Conservation (phyloP, 148 eudicot species). For the Arctostaphylos glauca region DNA sequence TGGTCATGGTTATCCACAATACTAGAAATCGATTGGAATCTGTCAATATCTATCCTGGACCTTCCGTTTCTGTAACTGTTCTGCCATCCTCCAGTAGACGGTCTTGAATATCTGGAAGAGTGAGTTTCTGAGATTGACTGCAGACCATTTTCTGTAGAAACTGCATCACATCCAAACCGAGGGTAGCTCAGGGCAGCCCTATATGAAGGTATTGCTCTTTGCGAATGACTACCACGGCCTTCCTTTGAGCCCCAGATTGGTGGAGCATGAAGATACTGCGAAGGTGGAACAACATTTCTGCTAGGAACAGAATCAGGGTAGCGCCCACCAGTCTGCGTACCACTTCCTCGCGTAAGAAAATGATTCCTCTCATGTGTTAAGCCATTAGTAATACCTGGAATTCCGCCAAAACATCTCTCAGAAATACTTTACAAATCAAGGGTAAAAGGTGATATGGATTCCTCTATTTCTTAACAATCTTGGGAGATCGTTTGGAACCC, state of each 20-base stretch:
- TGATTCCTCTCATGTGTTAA: conserved; percentile 20
- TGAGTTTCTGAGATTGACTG: conserved; percentile 11
- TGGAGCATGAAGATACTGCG: conserved; percentile 20
- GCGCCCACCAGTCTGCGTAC: conserved; percentile 2
- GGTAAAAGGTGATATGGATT: not conserved
- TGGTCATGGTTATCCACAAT: conserved; percentile 18
- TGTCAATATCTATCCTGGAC: conserved; percentile 26
- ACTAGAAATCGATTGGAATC: conserved; percentile 25
- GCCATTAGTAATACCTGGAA: conserved; percentile 24
- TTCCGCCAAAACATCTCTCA: not conserved
- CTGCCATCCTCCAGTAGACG: conserved; percentile 26
- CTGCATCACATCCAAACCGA: conserved; percentile 17
- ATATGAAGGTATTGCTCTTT: conserved; percentile 22
- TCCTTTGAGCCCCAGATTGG: conserved; percentile 22
- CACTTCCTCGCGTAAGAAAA: conserved; percentile 24
- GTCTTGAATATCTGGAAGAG: conserved; percentile 29
- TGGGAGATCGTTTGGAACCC: not conserved
- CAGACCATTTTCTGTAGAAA: conserved; percentile 17
- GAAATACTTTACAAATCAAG: not conserved
- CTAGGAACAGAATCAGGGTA: conserved; percentile 16
- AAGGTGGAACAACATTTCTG: conserved; percentile 24
- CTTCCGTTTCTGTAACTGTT: conserved; percentile 26
- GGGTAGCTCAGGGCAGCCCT: conserved; percentile 19
- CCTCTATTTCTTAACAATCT: not conserved
- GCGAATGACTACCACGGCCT: conserved; percentile 17